Evolutionary conservation across 2,329 filamentous ascomycete genomes (phyloP).

Genomic region (Arthrobotrys musiformis): DNA sequence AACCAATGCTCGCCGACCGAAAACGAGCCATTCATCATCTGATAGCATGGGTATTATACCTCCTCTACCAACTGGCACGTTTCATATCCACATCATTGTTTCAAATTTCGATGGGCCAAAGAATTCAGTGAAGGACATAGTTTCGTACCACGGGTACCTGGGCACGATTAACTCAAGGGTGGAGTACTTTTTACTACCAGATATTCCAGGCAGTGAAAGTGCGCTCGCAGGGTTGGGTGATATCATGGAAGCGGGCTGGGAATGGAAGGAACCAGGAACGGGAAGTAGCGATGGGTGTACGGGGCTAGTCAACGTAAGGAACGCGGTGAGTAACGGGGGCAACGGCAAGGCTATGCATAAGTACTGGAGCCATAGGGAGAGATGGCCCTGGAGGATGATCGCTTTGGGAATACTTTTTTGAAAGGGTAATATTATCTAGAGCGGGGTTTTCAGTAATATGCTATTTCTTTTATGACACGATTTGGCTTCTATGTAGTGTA

Average conservation of each 20-base stretch:
- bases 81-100: slow-evolving; percentile 50
- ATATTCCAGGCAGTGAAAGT: slow-evolving; percentile 49
- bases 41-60: slow-evolving; percentile 33
- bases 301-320: slow-evolving; percentile 39
- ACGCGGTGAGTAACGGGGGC: slow-evolving; percentile 48
- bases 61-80: slow-evolving; percentile 28
- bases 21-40: slow-evolving; percentile 41
- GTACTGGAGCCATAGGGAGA: slow-evolving; percentile 53
- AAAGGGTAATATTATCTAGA: slow-evolving; percentile 5
- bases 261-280: slow-evolving; percentile 36
- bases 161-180: slow-evolving; percentile 44
- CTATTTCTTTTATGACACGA: not conserved
- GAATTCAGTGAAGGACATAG: slow-evolving; percentile 27
- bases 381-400: slow-evolving; percentile 53
- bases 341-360: slow-evolving; percentile 52
- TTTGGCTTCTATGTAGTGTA: slow-evolving; percentile 8
- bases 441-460: slow-evolving; percentile 4
- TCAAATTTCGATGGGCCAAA: slow-evolving; percentile 46
- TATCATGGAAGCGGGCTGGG: slow-evolving; percentile 53
- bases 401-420: slow-evolving; percentile 48
- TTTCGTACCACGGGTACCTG: slow-evolving; percentile 44
- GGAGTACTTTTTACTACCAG: slow-evolving; percentile 46
- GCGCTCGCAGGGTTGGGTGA: slow-evolving; percentile 48
- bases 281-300: slow-evolving; percentile 38
- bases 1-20: slow-evolving; percentile 23